Evolutionary conservation across 1,139 yeast species (phyloP).

Genomic region (Kodamaea alishanica): DNA sequence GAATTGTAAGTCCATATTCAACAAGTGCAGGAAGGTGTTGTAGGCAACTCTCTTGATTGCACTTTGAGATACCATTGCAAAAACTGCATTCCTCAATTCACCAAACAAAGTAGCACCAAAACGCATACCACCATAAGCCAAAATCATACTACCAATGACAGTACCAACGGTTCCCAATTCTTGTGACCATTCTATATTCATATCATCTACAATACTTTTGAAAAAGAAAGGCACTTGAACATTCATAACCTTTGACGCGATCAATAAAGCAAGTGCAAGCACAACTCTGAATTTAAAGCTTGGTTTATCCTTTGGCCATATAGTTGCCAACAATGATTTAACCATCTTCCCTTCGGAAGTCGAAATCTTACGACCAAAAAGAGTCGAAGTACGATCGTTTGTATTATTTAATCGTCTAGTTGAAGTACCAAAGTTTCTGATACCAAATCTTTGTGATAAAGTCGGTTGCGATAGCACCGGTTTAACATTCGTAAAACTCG

Average conservation of each 20-base stretch:
- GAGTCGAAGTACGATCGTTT: slow-evolving; percentile 7
- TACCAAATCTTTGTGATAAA: no score
- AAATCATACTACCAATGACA: slow-evolving; percentile 66
- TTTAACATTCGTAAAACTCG: no score
- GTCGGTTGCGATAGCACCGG: no score
- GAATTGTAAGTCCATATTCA: slow-evolving; percentile 83
- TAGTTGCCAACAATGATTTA: slow-evolving; percentile 61
- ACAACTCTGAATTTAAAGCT: slow-evolving; percentile 73
- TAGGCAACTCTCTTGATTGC: slow-evolving; percentile 90
- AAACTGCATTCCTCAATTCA: slow-evolving; percentile 88
- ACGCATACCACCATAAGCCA: slow-evolving; percentile 91
- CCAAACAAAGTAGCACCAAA: slow-evolving; percentile 95
- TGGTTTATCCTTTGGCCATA: slow-evolving; percentile 84
- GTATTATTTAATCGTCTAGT: background rate
- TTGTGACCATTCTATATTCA: slow-evolving; percentile 85
- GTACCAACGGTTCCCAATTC: slow-evolving; percentile 59
- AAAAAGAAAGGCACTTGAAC: slow-evolving; percentile 96
- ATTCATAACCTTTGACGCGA: slow-evolving; percentile 78
- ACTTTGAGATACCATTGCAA: slow-evolving; percentile 92
- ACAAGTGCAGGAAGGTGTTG: slow-evolving; percentile 78
- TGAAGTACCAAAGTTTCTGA: no score
- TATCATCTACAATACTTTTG: slow-evolving; percentile 81
- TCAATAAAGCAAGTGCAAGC: slow-evolving; percentile 65
- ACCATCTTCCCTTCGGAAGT: slow-evolving; percentile 62
- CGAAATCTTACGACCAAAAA: slow-evolving; percentile 21